Base-by-base conservation (phyloP, 495 filamentous ascomycete species). In the Talaromyces trachyspermus region DNA sequence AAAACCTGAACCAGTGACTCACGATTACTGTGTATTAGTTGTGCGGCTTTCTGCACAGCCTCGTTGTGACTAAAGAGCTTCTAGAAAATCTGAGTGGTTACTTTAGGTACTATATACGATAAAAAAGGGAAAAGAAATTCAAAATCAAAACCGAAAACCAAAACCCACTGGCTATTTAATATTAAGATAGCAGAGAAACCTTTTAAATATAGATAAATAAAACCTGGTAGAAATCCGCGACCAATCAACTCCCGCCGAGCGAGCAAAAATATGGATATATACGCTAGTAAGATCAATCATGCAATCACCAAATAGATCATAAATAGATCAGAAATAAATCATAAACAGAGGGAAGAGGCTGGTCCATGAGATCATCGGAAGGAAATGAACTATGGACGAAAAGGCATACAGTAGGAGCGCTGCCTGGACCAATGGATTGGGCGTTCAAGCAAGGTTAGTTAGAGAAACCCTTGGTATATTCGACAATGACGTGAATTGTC, bases 221-320 rank as follows among this genome's bases (percentile, higher is more conserved):
- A 20, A 22, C 18, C 35, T 5, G 12, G 5, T 22, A 19, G 24
- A 42, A 36, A 42, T 42, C 23, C 15, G 14, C 23, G n/a, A 42
- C 39, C 39, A 14, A 26, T 42, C 22, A 42, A 42, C 39, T 42
- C 39, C 39, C 20, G 23, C 39, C 26, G 39, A 14, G 39, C 39
- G 39, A 42, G 39, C 20, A 20, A n/a, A 42, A 42, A 26, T 19
- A 42, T 42, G 39, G 23, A 42, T 26, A 42, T 42, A 42, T n/a
- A 42, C 39, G 39, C 39, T 42, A 42, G 26, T 24, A 42, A 24
- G 23, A 42, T 42, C 39, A 42, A 26, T 17, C 20, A 42, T 42
- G 39, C 39, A 42, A 42, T 42, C 22, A 42, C 39, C 39, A 36
- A 42, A 26, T 14, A 26, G 12, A n/a, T 42, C 39, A 42, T 42